Percentiles rank a stretch among this genome's conserved stretches.
These are phyloP conservation scores for Verticillium tricorpus DNA, from an alignment of 2,329 filamentous ascomycete species.

Conservation along the genomic window DNA sequence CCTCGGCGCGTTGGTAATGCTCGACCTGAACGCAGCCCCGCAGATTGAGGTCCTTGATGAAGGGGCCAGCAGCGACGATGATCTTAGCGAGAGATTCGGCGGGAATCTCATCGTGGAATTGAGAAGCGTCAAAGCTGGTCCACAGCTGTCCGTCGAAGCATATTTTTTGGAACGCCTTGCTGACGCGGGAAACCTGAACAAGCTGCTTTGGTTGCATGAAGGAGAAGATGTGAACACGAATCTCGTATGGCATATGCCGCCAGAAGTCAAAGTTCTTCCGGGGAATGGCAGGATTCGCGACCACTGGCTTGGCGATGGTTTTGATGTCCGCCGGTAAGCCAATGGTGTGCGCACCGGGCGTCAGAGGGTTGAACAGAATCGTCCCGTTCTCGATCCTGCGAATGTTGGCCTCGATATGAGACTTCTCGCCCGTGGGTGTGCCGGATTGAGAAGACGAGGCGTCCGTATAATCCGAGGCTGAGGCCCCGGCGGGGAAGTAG, in stretches of 20 bases:
- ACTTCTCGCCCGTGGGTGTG: constrained; percentile 34
- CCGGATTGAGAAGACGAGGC: constrained; percentile 33
- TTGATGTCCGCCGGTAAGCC: constrained; percentile 59
- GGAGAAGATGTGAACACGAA: constrained; percentile 72
- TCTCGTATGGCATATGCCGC: constrained; percentile 75
- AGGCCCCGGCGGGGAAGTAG: constrained; percentile 18
- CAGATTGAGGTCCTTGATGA: constrained; percentile 85
- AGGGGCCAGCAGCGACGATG: constrained; percentile 79
- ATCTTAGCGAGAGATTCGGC: constrained; percentile 80
- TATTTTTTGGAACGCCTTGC: constrained; percentile 70
- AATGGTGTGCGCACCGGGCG: constrained; percentile 37
- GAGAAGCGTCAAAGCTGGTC: constrained; percentile 76
- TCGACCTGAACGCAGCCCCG: constrained; percentile 86
- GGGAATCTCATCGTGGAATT: constrained; percentile 84
- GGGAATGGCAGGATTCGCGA: constrained; percentile 11
- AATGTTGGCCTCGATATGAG: constrained; percentile 45
- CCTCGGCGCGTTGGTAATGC: constrained; percentile 72
- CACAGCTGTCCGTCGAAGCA: constrained; percentile 96
- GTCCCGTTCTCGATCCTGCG: constrained; percentile 51
- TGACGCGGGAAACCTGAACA: constrained; percentile 71
- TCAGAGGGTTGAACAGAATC: constrained; percentile 23
- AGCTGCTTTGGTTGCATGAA: constrained; percentile 78
- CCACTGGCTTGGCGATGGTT: constrained; percentile 4
- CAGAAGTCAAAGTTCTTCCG: constrained; percentile 59
- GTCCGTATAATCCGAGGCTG: constrained; percentile 21